Conservation (phyloP, 169 alveolate genomes). For the Cryptosporidium muris region DNA sequence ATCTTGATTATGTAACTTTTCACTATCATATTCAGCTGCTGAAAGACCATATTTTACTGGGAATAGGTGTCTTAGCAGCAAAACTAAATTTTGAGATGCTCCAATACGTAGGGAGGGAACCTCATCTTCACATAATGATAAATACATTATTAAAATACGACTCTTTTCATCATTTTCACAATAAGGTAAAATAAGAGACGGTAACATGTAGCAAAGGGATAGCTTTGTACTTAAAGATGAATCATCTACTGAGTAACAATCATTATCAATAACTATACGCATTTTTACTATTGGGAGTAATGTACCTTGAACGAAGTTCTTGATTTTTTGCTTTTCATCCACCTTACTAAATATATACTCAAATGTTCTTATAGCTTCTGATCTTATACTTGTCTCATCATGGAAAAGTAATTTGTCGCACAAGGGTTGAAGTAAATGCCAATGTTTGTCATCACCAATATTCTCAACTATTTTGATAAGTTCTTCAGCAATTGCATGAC, state of each 20-base stretch:
- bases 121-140: conserved; percentile 65
- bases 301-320: conserved; percentile 27
- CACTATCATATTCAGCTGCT: conserved; percentile 5
- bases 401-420: conserved; percentile 29
- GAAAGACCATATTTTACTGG: conserved; percentile 57
- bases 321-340: not conserved
- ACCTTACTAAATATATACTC: conserved; percentile 26
- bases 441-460: conserved; percentile 19
- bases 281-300: conserved; percentile 35
- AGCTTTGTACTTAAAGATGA: conserved; percentile 44
- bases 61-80: conserved; percentile 29
- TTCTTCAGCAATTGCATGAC: conserved; percentile 54
- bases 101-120: conserved; percentile 66
- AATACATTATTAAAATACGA: conserved; percentile 19
- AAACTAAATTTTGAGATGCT: conserved; percentile 52
- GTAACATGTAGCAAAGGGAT: conserved; percentile 55
- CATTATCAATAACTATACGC: not conserved
- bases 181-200: conserved; percentile 48
- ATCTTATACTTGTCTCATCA: conserved; percentile 51
- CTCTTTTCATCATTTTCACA: conserved; percentile 42
- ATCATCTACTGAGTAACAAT: conserved; percentile 4
- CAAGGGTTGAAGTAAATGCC: conserved; percentile 1
- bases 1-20: conserved; percentile 38
- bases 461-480: conserved; percentile 43
- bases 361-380: conserved; percentile 35